Percentiles rank a stretch among this genome's conserved stretches.
Evolutionary conservation across 192 early-diverging fungal species (phyloP).

Genomic region (Endogone sp.): DNA sequence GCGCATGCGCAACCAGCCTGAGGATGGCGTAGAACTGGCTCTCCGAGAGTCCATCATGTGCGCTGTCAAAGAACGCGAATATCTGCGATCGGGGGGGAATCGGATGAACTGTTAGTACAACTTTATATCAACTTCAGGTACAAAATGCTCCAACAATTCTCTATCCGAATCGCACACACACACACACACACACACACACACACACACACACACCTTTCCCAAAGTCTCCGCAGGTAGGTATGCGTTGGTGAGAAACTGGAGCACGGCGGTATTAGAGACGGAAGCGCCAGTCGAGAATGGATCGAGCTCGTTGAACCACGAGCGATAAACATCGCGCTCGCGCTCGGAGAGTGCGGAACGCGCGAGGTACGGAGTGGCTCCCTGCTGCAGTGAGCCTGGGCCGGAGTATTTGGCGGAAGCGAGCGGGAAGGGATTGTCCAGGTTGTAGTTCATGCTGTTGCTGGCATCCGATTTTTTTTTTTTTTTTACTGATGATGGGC

Average conservation of each 20-base stretch:
- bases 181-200: background rate
- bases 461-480: too few relatives aligned
- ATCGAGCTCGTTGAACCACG: slow-evolving; percentile 35
- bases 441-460: too few relatives aligned
- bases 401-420: too few relatives aligned
- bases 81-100: slow-evolving; percentile 19
- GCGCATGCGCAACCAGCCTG: slow-evolving; percentile 32
- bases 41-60: slow-evolving; percentile 17
- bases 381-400: too few relatives aligned
- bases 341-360: slow-evolving; percentile 3
- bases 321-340: slow-evolving; percentile 9
- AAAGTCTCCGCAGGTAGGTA: slow-evolving; percentile 15
- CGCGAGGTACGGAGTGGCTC: background rate
- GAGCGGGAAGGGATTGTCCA: too few relatives aligned
- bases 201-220: slow-evolving; percentile 13
- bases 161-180: too few relatives aligned
- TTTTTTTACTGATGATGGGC: too few relatives aligned
- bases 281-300: slow-evolving; percentile 20
- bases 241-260: slow-evolving; percentile 21
- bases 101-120: background rate
- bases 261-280: slow-evolving; percentile 10
- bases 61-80: slow-evolving; percentile 22
- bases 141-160: too few relatives aligned
- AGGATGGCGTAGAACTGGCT: slow-evolving; percentile 31
- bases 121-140: background rate